phyloP scores from a whole-genome alignment of 2,329 filamentous ascomycete genomes.

The Clarireedia homoeocarpa region DNA sequence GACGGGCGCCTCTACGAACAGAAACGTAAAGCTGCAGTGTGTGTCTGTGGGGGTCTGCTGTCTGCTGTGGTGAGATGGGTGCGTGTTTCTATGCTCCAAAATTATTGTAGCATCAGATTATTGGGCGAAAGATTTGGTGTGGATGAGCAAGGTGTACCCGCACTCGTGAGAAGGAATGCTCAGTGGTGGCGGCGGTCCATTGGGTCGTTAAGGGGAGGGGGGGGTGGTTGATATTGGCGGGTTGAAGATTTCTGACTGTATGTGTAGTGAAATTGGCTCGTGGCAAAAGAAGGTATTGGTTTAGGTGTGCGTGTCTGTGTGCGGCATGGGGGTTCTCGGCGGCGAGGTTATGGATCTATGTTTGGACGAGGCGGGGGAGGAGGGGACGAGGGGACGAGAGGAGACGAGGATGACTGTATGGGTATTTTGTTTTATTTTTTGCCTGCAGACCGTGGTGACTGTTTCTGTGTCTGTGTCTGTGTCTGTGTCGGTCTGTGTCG shows the following conservation, averaged over 20 bases:
- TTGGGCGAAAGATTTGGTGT: not conserved
- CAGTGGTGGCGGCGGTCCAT: not conserved
- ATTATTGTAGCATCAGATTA: not conserved
- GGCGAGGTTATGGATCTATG: not conserved
- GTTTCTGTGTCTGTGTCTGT: no score
- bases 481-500: no score
- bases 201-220: no score
- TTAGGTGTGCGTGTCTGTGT: not conserved
- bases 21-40: not conserved
- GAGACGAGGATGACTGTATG: not conserved
- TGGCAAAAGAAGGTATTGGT: not conserved
- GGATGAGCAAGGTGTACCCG: not conserved
- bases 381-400: not conserved
- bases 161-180: not conserved
- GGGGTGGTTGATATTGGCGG: not conserved
- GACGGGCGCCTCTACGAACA: slow-evolving; percentile 4
- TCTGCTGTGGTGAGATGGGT: not conserved
- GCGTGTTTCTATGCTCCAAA: not conserved
- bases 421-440: no score
- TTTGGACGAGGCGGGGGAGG: not conserved
- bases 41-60: not conserved
- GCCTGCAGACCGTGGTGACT: no score
- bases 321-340: not conserved
- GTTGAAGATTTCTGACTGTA: not conserved
- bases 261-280: no score